These are phyloP conservation scores for Penicillium sp. DNA, from an alignment of 2,329 filamentous ascomycete genomes.

Conservation along the genomic window DNA sequence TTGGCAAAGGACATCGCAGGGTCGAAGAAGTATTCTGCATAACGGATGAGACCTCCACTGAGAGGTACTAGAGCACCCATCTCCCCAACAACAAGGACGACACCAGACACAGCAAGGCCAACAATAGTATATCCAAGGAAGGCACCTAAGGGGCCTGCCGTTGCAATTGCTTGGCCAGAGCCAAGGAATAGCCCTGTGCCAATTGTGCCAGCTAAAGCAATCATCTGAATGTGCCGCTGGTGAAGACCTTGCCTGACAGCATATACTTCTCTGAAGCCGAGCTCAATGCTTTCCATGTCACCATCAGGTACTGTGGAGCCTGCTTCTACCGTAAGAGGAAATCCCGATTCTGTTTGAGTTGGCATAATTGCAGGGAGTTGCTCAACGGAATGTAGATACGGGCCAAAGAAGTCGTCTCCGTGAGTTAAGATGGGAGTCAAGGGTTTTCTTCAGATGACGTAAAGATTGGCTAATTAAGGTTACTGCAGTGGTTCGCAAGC, in stretches of 20 bases:
- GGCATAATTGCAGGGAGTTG: no score
- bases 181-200: conserved; percentile 44
- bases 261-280: conserved; percentile 26
- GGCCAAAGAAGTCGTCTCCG: no score
- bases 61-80: conserved; percentile 44
- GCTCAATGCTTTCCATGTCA: conserved; percentile 24
- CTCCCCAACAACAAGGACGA: conserved; percentile 42
- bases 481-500: no score
- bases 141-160: conserved; percentile 38
- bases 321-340: no score
- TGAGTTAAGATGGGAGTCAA: no score
- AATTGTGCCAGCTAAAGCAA: conserved; percentile 43
- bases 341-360: no score
- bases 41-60: conserved; percentile 44
- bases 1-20: conserved; percentile 40
- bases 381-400: no score
- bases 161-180: conserved; percentile 37
- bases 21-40: conserved; percentile 43
- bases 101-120: conserved; percentile 39
- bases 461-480: no score
- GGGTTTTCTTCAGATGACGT: no score
- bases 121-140: conserved; percentile 44
- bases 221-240: conserved; percentile 43
- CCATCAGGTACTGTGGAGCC: no score
- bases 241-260: conserved; percentile 33